Percentiles rank a stretch among this genome's conserved stretches.
Conservation (phyloP, 2,329 filamentous ascomycete species). For the Colletotrichum sp. region DNA sequence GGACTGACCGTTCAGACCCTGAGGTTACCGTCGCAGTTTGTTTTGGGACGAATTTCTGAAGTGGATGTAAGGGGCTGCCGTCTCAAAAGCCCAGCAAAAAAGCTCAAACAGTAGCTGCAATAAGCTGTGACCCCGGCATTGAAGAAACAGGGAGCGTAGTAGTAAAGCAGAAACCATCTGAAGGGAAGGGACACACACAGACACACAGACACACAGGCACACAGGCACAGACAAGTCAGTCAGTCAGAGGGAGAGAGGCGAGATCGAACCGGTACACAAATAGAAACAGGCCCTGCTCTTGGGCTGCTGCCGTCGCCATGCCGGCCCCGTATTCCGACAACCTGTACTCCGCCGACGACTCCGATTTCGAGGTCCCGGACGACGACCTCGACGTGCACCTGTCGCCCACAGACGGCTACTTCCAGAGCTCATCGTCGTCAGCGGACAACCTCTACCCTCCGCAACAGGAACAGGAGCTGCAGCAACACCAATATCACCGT, state of each 20-base stretch:
- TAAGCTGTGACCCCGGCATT: background rate
- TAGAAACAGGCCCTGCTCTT: constrained; percentile 15
- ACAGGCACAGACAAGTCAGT: background rate
- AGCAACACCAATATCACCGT: background rate
- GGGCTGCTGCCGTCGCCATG: constrained; percentile 37
- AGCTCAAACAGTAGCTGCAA: constrained; percentile 11
- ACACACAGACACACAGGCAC: background rate
- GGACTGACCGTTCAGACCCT: background rate
- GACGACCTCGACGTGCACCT: constrained; percentile 30
- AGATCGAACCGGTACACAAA: background rate
- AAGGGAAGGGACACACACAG: background rate
- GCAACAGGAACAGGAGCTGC: constrained; percentile 7
- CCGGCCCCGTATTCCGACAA: constrained; percentile 47
- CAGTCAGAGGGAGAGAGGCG: background rate
- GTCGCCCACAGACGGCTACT: constrained; percentile 59
- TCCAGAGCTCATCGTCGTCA: constrained; percentile 41
- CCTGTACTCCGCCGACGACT: constrained; percentile 20
- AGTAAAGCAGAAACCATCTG: constrained; percentile 15
- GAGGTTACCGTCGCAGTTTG: background rate
- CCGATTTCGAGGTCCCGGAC: constrained; percentile 21
- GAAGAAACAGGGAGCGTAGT: background rate
- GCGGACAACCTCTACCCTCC: constrained; percentile 27
- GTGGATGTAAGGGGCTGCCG: background rate
- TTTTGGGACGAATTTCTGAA: background rate
- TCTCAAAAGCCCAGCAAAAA: background rate